Evolutionary conservation across 768 basidiomycete species (phyloP).

Genomic region (Leccinum truebloodii): DNA sequence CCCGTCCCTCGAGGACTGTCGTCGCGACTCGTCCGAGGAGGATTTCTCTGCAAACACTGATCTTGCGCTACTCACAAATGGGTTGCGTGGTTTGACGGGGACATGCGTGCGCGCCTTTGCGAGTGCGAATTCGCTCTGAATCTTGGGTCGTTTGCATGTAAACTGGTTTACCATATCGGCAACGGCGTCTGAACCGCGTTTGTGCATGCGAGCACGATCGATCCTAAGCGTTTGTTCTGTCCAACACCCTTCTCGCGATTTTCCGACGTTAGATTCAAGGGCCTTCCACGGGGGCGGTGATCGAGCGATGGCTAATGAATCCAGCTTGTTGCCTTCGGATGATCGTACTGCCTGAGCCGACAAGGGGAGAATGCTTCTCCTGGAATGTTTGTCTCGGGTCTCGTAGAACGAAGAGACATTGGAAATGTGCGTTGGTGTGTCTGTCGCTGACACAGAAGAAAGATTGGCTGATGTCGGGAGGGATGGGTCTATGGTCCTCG

Average conservation of each 20-base stretch:
- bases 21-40: background rate
- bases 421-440: conserved; percentile 2
- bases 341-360: conserved; percentile 22
- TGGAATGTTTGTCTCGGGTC: background rate
- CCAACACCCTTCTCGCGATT: background rate
- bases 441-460: background rate
- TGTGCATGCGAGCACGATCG: conserved; percentile 29
- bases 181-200: conserved; percentile 22
- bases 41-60: conserved; percentile 24
- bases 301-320: conserved; percentile 31
- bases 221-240: conserved; percentile 12
- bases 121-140: conserved; percentile 23
- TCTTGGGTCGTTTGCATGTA: conserved; percentile 22
- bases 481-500: conserved; percentile 13
- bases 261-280: background rate
- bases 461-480: conserved; percentile 5
- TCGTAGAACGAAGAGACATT: conserved; percentile 24
- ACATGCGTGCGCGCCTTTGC: conserved; percentile 7
- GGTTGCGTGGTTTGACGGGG: conserved; percentile 20
- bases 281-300: conserved; percentile 29
- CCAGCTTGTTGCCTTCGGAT: conserved; percentile 9
- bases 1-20: background rate
- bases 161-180: conserved; percentile 23
- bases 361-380: conserved; percentile 18
- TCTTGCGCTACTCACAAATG: conserved; percentile 17